A percentile compares a stretch with the other conserved stretches of the same genome.
Evolutionary conservation across 2,329 filamentous ascomycete genomes (phyloP).

Genomic region (Epichloe hybrida): DNA sequence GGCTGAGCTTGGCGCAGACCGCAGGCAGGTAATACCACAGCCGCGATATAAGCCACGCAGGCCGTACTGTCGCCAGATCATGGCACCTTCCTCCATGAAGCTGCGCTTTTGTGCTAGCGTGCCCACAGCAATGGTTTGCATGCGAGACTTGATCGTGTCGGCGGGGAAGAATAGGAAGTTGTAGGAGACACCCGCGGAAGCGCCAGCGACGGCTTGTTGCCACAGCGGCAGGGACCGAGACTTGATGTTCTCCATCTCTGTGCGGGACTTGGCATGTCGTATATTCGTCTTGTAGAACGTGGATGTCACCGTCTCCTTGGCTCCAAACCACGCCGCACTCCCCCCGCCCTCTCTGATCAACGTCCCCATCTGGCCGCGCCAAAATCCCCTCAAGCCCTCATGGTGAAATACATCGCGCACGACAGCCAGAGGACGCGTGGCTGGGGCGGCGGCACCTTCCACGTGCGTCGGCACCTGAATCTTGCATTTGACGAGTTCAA

Average conservation of each 20-base stretch:
- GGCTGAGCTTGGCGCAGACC: slow-evolving; percentile 88
- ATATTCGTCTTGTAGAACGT: slow-evolving; percentile 51
- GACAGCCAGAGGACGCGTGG: slow-evolving; percentile 53
- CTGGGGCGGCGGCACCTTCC: slow-evolving; percentile 27
- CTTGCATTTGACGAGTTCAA: slow-evolving; percentile 96
- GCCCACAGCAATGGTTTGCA: slow-evolving; percentile 74
- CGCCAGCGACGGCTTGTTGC: slow-evolving; percentile 80
- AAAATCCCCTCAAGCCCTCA: slow-evolving; percentile 76
- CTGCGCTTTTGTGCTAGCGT: slow-evolving; percentile 41
- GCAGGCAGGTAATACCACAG: slow-evolving; percentile 81
- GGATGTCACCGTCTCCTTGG: slow-evolving; percentile 67
- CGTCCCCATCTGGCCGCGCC: slow-evolving; percentile 89
- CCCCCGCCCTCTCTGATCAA: slow-evolving; percentile 89
- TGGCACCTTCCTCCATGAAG: slow-evolving; percentile 58
- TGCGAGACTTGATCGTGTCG: slow-evolving; percentile 92
- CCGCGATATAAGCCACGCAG: slow-evolving; percentile 80
- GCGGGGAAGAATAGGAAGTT: slow-evolving; percentile 97
- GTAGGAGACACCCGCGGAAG: slow-evolving; percentile 80
- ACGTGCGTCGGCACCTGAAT: slow-evolving; percentile 62
- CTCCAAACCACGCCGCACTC: slow-evolving; percentile 88
- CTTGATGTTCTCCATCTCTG: slow-evolving; percentile 26
- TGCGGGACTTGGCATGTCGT: slow-evolving; percentile 23
- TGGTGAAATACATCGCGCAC: slow-evolving; percentile 69
- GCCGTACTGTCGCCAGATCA: slow-evolving; percentile 73
- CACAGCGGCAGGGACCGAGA: slow-evolving; percentile 56